Evolutionary conservation across 495 filamentous ascomycete genomes (phyloP).

Genomic region (Annulohypoxylon maeteangense): DNA sequence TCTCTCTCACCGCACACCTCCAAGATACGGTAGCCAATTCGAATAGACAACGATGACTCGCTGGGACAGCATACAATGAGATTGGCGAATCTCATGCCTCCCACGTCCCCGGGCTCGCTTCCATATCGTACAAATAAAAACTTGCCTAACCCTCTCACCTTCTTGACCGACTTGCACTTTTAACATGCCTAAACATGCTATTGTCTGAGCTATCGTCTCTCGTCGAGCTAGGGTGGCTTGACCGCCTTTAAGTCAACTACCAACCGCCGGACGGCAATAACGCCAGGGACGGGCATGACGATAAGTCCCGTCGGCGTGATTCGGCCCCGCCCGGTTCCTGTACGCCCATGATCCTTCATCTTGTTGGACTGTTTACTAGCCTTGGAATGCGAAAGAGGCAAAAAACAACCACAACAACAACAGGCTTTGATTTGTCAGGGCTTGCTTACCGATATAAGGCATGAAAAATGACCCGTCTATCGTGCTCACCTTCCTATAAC

Average conservation of each 20-base stretch:
- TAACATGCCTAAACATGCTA: too few species aligned
- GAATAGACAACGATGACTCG: background rate
- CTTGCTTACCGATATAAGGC: conserved; percentile 27
- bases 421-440: conserved; percentile 4
- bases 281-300: conserved; percentile 5
- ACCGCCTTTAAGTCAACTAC: conserved; percentile 26
- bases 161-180: conserved; percentile 27
- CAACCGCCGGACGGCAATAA: conserved; percentile 21
- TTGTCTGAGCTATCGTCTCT: background rate
- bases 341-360: background rate
- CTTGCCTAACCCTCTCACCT: background rate
- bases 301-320: conserved; percentile 31
- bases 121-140: conserved; percentile 9
- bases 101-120: background rate
- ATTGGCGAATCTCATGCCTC: conserved; percentile 30
- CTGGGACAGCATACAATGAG: conserved; percentile 7
- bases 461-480: conserved; percentile 12
- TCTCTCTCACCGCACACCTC: conserved; percentile 40
- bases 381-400: conserved; percentile 7
- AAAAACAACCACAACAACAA: background rate
- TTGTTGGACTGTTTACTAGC: background rate
- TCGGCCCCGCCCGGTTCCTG: conserved; percentile 9
- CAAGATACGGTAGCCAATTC: conserved; percentile 28
- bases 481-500: conserved; percentile 18
- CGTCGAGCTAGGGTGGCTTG: conserved; percentile 11